These are phyloP conservation scores for Aspergillus asperescens DNA, from an alignment of 495 filamentous ascomycete species.

Conservation along the genomic window DNA sequence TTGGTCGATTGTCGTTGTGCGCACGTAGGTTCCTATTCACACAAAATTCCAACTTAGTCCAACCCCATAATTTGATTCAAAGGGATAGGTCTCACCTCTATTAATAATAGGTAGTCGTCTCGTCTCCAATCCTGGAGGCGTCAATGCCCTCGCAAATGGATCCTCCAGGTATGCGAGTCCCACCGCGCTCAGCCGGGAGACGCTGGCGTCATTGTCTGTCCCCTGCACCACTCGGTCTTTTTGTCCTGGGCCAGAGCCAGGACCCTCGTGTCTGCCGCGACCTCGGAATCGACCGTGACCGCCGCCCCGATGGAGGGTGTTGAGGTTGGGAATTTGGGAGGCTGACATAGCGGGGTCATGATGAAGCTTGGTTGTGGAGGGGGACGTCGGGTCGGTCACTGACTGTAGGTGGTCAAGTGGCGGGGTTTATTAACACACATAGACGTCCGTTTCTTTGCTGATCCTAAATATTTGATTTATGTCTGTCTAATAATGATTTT, in stretches of 20 bases:
- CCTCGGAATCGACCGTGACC: slow-evolving; percentile 43
- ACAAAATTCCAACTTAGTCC: background rate
- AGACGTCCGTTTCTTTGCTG: too few relatives aligned
- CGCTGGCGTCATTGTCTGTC: slow-evolving; percentile 87
- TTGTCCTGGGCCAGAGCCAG: slow-evolving; percentile 17
- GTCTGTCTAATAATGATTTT: too few relatives aligned
- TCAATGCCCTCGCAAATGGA: slow-evolving; percentile 65
- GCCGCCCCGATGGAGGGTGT: slow-evolving; percentile 54
- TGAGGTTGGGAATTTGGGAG: slow-evolving; percentile 70
- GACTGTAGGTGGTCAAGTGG: background rate
- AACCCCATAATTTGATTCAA: background rate
- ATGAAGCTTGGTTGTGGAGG: slow-evolving; percentile 5
- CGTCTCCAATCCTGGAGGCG: slow-evolving; percentile 38
- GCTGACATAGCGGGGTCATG: slow-evolving; percentile 53
- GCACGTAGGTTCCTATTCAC: slow-evolving; percentile 77
- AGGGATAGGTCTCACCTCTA: slow-evolving; percentile 53
- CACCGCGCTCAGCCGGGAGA: slow-evolving; percentile 83
- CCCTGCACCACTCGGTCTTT: slow-evolving; percentile 67
- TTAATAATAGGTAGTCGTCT: slow-evolving; percentile 86
- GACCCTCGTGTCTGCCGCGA: slow-evolving; percentile 29
- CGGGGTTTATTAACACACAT: background rate
- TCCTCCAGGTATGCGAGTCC: slow-evolving; percentile 82
- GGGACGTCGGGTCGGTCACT: background rate
- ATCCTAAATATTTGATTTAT: too few relatives aligned
- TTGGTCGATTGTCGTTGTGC: slow-evolving; percentile 78